Evolutionary conservation across 805 yeast genomes (phyloP), one percentile per base, ranked within the genome.

Genomic region (Candida anglica): DNA sequence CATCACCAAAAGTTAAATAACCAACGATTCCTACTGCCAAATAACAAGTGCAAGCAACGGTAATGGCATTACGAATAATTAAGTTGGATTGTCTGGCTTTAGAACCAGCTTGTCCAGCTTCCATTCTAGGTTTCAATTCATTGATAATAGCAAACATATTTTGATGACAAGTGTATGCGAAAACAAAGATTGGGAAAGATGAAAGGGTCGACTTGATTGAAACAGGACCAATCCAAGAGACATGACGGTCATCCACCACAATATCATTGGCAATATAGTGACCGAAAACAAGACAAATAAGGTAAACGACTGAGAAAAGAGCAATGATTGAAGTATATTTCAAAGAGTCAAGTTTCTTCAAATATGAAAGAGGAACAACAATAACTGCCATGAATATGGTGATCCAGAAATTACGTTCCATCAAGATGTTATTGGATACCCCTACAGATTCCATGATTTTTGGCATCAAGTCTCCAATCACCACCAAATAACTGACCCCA

Each of bases 131-230:
- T 34, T 54, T 45, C 42, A 83, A 62, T 55, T 85, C 95, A 48
- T 81, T 79, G 48, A 81, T 74, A 33, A 85, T 81, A 7, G 87
- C 79, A 52, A 80, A 82, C 69, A 84, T 76, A 56, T 83, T 85
- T 61, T 85, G 91, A 39, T 83, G 83, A 32, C 93, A 87, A 1
- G 91, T 83, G 56, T 73, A 85, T 1, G 94, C 93, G 57, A 85
- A 81, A 10, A 85, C 80, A 23, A 84, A 73, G 36, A 85, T 80
- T 17, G 86, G 83, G 47, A 85, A 79, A 6, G 87, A 77, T 16
- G 82, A 70, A 38, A 81, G 59, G 6, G 55, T 71, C 43, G 30
- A 57, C 52, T 47, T 54, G 45, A 57, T 37, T 4, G 53, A 58
- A 18, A 63, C 66, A 28, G 73, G 74, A 30, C 75, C 75, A 31